Base-by-base conservation (phyloP, 2,329 filamentous ascomycete genomes). In the Sordariomycetes sp. region DNA sequence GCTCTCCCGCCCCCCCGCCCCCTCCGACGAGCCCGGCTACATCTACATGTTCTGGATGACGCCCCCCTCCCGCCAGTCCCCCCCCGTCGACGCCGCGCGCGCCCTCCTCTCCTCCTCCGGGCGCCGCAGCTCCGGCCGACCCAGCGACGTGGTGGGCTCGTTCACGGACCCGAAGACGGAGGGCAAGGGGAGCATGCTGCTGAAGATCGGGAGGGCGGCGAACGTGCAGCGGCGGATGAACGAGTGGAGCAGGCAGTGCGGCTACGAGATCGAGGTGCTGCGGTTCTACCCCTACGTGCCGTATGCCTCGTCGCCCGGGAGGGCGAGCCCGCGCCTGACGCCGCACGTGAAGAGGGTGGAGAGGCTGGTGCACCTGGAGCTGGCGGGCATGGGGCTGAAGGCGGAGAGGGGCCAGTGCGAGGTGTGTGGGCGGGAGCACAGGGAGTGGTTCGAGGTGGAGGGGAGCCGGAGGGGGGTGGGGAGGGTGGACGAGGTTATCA, bases 21-120 rank as follows among this genome's bases (percentile, higher is more conserved):
- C 92, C 53, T 91, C 90, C 0, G 76, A 82, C 24, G 89, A 95
- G 64, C 77, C 87, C 14, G 94, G 94, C 43, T 99, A 94, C 74
- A 97, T 99, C 64, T 99, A 99, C 79, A 96, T 99, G 71, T 99
- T 97, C 78, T 97, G 93, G 91, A 79, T 97, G 24, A 97, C 90
- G 0, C 85, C 90, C 35, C 32, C 51, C 2, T 79, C 78, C 2
- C 73, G 82, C 8, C 69, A 77, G 0, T 70, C 80, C 0, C 74
- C 79, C 1, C 77, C 85, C 0, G 75, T 76, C 40, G 85, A 83
- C 62, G 76, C 83, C 51, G 80, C 82, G 22, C 77, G 82, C 10
- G 0, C 79, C 83, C 0, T 74, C 79, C 2, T 67, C 74, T 51
- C 71, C 37, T 51, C 71, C 37, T 34, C 20, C 43, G 25, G 14